Evolutionary conservation across 2,329 filamentous ascomycete species (phyloP), one percentile per base, ranked within the genome.

Genomic region (Colletotrichum chlorophyti): DNA sequence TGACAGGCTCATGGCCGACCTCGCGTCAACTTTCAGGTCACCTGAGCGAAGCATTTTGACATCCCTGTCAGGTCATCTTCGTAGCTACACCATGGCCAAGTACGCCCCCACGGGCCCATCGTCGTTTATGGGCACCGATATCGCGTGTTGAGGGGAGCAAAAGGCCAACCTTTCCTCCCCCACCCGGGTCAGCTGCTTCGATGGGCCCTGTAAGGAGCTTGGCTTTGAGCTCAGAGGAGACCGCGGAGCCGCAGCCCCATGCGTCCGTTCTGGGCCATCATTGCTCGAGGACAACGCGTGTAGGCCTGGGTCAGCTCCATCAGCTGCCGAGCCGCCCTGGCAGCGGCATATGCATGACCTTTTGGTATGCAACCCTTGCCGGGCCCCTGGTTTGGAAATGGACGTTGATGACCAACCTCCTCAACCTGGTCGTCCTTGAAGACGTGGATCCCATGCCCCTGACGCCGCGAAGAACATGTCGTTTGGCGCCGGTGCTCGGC

Each of bases 51-150:
- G 26, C 47, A n/a, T 49, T 46, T 50, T 57, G 43, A 41, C 35
- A 50, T 29, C 51, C 51, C 57, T 49, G 31, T 45, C 45, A 12
- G 32, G 31, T 45, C 51, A 19, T 35, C 24, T 32, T 15, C 23
- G 42, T 15, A 21, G 19, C 21, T n/a, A 46, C 19, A n/a, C 21
- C 34, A 42, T 27, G 29, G 35, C 47, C 27, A 21, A 23, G 7
- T 55, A 17, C 49, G n/a, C 38, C 51, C 43, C 43, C 43, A 50
- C 51, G 57, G 51, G 57, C 57, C 57, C 51, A 60, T 60, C 50
- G 17, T 54, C 12, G 29, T 38, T n/a, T 48, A 42, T 58, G 55
- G 55, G 35, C 55, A 58, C 55, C 42, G 49, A 47, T 38, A 58
- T 38, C 35, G 55, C 49, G 23, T 41, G 34, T 42, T 48, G 37